Base-by-base conservation (phyloP, 2,329 filamentous ascomycete genomes). In the Penicillium sclerotiorum region DNA sequence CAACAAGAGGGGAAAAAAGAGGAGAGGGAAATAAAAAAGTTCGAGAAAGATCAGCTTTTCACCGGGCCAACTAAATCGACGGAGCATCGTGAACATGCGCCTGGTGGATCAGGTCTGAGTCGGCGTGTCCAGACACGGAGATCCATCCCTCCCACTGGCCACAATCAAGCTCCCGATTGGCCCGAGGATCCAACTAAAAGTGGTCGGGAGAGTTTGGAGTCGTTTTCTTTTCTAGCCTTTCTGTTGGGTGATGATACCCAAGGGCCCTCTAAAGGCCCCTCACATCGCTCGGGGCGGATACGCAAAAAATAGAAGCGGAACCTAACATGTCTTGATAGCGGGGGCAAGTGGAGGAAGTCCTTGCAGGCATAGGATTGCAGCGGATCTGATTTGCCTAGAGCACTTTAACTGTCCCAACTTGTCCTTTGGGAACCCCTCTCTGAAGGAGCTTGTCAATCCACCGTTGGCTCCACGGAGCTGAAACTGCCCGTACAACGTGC, bases 301-400 rank as follows among this genome's bases (percentile, higher is more conserved):
- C 48, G 50, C 50, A 49, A 49, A 50, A 54, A 58, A 54, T 56
- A 55, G 55, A 51, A 59, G 49, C 52, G 50, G 54, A 53, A 55
- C 45, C 28, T 41, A 41, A 30, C 23, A 15, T 8, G 52, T 53
- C 18, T 32, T 43, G 40, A 53, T 39, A 55, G 58, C 56, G 58
- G 55, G 53, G 53, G 50, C 18, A 41, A 4, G 27, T 30, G 27
- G 40, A 43, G 27, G 18, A 18, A 21, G 49, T 47, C 53, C 49
- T 45, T 50, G 50, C n/a, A 5, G 42, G 30, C 32, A 30, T 28
- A 45, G 38, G 32, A 37, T 55, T 45, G 32, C 36, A 35, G 41
- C 38, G 25, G 40, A 35, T 12, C 38, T 53, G 49, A 59, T 57
- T 56, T 20, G 38, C 8, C 13, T 28, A 36, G 33, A 36, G 40